Evolutionary conservation across 805 yeast species (phyloP).

Genomic region (Schizosaccharomyces japonicus): DNA sequence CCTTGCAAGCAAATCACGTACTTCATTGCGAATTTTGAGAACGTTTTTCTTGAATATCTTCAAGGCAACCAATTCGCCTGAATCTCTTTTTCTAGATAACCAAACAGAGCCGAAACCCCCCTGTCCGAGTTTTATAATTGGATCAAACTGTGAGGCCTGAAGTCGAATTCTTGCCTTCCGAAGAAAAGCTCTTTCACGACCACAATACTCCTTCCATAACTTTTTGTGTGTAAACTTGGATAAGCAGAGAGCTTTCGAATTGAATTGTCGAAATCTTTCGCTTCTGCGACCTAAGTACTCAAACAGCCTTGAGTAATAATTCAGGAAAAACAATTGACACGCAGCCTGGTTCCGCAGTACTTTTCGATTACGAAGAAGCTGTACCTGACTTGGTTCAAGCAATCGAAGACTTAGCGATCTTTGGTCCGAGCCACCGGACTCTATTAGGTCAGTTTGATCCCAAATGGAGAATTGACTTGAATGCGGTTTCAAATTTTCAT

Average conservation of each 20-base stretch:
- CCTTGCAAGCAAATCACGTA: neutral
- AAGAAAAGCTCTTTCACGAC: conserved; percentile 61
- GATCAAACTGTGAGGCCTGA: conserved; percentile 80
- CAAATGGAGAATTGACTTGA: too few relatives aligned
- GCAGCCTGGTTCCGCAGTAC: neutral
- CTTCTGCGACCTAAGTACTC: neutral
- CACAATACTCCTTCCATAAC: conserved; percentile 32
- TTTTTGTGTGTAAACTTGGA: neutral
- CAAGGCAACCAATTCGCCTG: conserved; percentile 82
- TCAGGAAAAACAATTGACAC: neutral
- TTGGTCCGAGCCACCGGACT: too few relatives aligned
- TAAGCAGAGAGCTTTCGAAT: neutral
- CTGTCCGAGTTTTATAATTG: conserved; percentile 94
- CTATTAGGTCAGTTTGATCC: too few relatives aligned
- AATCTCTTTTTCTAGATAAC: conserved; percentile 76
- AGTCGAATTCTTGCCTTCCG: conserved; percentile 80
- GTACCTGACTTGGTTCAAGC: neutral
- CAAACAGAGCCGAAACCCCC: conserved; percentile 98
- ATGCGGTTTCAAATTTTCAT: too few relatives aligned
- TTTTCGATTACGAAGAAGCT: neutral
- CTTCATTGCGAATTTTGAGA: conserved; percentile 63
- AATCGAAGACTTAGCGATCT: neutral
- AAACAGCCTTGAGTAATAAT: neutral
- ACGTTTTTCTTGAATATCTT: conserved; percentile 74
- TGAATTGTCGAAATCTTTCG: neutral